Base-by-base conservation (phyloP, 306 rosid species). In the Aeschynomene evenia region DNA sequence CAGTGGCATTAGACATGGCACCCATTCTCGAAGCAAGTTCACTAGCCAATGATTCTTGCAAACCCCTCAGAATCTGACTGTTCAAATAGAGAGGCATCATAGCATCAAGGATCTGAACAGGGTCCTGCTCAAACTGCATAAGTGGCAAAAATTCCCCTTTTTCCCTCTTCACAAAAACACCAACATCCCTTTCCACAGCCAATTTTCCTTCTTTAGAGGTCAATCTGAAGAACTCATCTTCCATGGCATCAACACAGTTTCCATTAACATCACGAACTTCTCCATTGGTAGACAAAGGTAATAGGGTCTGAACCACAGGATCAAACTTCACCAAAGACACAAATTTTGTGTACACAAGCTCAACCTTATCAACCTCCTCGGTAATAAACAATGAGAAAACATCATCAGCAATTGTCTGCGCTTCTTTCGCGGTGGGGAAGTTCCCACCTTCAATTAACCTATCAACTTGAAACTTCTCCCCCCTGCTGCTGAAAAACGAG, bases 81-180 rank as follows among this genome's bases (percentile, higher is more conserved):
- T 89, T 92, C 81, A 92, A 60, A 71, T 92, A 92, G 26, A 92
- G 80, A 15, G 98, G 96, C 91, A 92, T 72, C 95, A 92, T 84
- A 7, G 89, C 98, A 83, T 89, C 92, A 63, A 89, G 81, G 77
- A 92, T 92, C 85, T 84, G 86, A 81, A 73, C 91, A 9, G 96
- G 98, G 46, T 91, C 91, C 63, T 91, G 98, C 40, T 91, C 96
- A 42, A 89, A 91, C 72, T 85, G 68, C 88, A 91, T 65, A 68
- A 87, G 33, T 1, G 88, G 88, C 0, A 81, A 65, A 16, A 69
- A 48, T 60, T 59, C 85, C 1, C 60, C 74, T 16, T 26, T 61
- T 64, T 20, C 71, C 58, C 61, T 65, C 61, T 24, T 62, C 72
- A 36, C 59, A 45, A 57, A 50, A 34, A 55, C 53, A 63, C 54